Evolutionary conservation across 129 eudicot species (phyloP).

Genomic region (Chrysanthemum seticuspe): DNA sequence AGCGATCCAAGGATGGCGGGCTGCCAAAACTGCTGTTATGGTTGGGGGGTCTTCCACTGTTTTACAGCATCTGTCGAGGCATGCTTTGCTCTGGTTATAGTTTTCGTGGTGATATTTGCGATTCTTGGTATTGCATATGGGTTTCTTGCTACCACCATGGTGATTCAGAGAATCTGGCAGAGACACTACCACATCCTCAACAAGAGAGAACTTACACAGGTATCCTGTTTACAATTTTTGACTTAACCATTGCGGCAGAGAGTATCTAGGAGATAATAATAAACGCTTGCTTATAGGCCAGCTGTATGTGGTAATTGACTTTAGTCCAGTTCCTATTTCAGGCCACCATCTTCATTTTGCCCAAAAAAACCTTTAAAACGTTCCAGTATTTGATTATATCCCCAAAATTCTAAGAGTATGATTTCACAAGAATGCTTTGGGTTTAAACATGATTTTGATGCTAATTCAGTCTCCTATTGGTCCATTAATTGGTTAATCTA

Average conservation of each 20-base stretch:
- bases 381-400: too few species aligned
- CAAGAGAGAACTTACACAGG: slow-evolving; percentile 91
- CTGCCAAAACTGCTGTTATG: slow-evolving; percentile 87
- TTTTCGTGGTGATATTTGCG: slow-evolving; percentile 73
- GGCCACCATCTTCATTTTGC: neutral
- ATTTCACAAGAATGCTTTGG: too few species aligned
- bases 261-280: neutral
- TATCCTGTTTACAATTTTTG: slow-evolving; percentile 8
- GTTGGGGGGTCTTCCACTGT: slow-evolving; percentile 81
- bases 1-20: slow-evolving; percentile 74
- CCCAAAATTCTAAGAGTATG: too few species aligned
- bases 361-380: neutral
- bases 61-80: slow-evolving; percentile 87
- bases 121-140: slow-evolving; percentile 91
- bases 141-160: slow-evolving; percentile 90
- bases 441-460: too few species aligned
- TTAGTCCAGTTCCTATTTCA: neutral
- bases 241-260: neutral
- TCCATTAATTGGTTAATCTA: too few species aligned
- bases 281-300: neutral
- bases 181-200: slow-evolving; percentile 94
- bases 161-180: slow-evolving; percentile 86
- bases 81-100: slow-evolving; percentile 65
- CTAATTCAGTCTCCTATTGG: too few species aligned
- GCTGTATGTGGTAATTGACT: neutral